Percentiles rank a stretch among this genome's conserved stretches.
Evolutionary conservation across 2,329 filamentous ascomycete species (phyloP).

Genomic region (Dryadomyces quercivorus): DNA sequence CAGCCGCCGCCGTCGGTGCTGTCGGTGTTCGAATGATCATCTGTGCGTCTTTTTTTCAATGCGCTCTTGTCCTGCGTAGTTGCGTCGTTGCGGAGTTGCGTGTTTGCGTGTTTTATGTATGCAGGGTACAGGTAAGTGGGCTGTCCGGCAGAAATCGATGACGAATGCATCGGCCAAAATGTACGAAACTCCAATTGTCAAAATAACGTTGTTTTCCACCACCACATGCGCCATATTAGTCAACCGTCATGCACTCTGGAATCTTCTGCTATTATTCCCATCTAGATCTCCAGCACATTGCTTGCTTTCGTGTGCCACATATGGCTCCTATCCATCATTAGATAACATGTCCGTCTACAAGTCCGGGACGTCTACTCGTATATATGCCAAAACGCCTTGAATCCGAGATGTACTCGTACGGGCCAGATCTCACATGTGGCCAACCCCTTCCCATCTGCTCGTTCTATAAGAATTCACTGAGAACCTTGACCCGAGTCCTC

Average conservation of each 20-base stretch:
- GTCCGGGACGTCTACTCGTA: neutral
- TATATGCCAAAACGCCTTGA: neutral
- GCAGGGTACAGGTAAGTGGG: too few species aligned
- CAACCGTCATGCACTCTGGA: too few species aligned
- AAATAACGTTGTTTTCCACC: too few species aligned
- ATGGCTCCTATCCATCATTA: neutral
- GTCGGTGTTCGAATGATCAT: slow-evolving; percentile 8
- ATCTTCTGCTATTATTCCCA: too few species aligned
- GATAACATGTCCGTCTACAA: neutral
- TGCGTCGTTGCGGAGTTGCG: neutral
- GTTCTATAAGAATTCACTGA: slow-evolving; percentile 37
- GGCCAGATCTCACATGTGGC: neutral
- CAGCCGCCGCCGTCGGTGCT: neutral
- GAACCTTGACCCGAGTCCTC: slow-evolving; percentile 43
- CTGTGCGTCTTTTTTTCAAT: neutral
- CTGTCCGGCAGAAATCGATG: too few species aligned
- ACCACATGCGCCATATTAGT: too few species aligned
- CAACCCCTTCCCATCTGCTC: neutral
- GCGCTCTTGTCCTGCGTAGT: neutral
- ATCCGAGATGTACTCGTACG: neutral
- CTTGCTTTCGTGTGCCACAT: neutral
- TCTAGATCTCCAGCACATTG: too few species aligned
- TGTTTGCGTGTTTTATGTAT: neutral
- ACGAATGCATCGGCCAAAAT: too few species aligned
- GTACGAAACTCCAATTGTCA: too few species aligned